Base-by-base conservation (phyloP, 2,329 filamentous ascomycete species). In the Fusarium domesticum region DNA sequence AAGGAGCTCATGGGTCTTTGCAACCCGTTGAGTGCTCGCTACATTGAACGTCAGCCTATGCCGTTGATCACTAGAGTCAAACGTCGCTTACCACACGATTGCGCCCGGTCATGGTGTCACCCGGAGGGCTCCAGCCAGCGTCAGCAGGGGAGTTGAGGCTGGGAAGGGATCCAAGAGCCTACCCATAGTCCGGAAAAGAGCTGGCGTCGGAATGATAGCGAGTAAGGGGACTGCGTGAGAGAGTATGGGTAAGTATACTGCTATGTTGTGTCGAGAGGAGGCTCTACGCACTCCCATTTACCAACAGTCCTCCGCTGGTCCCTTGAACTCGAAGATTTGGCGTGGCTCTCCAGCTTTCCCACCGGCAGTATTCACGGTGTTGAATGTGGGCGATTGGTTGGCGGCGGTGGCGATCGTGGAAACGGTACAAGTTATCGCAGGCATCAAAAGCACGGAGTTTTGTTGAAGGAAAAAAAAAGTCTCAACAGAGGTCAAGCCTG, bases 161-260 rank as follows among this genome's bases (percentile, higher is more conserved):
- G 10, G 18, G 20, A 40, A 40, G 20, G 19, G 30, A 36, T 37
- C 36, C 37, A 49, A 44, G 47, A 47, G 46, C 57, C 41, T 65
- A 70, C 68, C 65, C 68, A 70, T 71, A 71, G 58, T 71, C 68
- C 39, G 68, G 68, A 53, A 69, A 67, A 47, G 66, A 69, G 56
- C 63, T 60, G 50, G 61, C 61, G 45, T 64, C 50, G 44, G 66
- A 70, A 42, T 57, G 47, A 47, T 71, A 70, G 46, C 66, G 61
- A 41, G 54, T 53, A 42, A 62, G 52, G 39, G 65, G 57, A 55
- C 66, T 69, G 45, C 14, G n/a, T n/a, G n/a, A n/a, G n/a, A 44
- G 42, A 8, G 18, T 39, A 23, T 28, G 15, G 19, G 31, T 37
- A 50, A 18, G 32, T n/a, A 42, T 12, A 31, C 33, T 42, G 28